phyloP scores from a whole-genome alignment of 192 early-diverging fungal genomes.

The Phycomyces blakesleeanus region DNA sequence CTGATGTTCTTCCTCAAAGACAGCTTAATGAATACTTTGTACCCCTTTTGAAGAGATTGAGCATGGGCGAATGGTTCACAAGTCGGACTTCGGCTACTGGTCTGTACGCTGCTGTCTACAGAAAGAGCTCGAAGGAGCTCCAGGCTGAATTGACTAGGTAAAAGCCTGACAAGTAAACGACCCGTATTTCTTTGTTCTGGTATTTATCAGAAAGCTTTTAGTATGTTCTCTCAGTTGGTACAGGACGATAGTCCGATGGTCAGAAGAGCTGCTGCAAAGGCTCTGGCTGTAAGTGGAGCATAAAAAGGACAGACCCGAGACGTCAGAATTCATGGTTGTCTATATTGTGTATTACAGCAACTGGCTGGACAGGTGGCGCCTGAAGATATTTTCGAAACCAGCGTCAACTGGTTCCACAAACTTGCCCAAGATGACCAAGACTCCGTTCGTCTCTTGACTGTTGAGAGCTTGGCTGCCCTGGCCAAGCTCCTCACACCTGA shows the following conservation, averaged over 20 bases:
- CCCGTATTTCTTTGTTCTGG: constrained; percentile 2
- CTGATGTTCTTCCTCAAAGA: constrained; percentile 60
- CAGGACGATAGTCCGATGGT: constrained; percentile 98
- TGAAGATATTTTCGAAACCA: constrained; percentile 77
- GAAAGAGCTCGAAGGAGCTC: constrained; percentile 60
- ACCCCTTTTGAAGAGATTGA: constrained; percentile 88
- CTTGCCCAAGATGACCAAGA: constrained; percentile 88
- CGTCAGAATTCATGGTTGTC: too few species aligned
- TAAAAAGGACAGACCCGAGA: too few species aligned
- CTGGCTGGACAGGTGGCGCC: constrained; percentile 66
- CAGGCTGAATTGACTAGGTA: constrained; percentile 87
- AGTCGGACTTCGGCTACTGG: constrained; percentile 91
- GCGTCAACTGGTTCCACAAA: constrained; percentile 83
- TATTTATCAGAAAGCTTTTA: constrained; percentile 18
- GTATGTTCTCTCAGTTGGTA: constrained; percentile 75
- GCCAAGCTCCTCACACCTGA: constrained; percentile 75
- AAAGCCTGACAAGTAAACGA: background rate
- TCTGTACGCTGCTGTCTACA: constrained; percentile 85
- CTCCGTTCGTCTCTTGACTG: constrained; percentile 93
- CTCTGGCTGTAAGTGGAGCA: constrained; percentile 58
- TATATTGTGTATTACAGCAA: constrained; percentile 41
- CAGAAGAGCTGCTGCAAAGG: constrained; percentile 86
- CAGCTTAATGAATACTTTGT: constrained; percentile 90
- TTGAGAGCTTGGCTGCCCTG: constrained; percentile 88
- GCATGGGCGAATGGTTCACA: constrained; percentile 97